A percentile compares a stretch with the other conserved stretches of the same genome.
These are phyloP conservation scores for Penstemon barbatus DNA, from an alignment of 257 asterid species.

Conservation along the genomic window DNA sequence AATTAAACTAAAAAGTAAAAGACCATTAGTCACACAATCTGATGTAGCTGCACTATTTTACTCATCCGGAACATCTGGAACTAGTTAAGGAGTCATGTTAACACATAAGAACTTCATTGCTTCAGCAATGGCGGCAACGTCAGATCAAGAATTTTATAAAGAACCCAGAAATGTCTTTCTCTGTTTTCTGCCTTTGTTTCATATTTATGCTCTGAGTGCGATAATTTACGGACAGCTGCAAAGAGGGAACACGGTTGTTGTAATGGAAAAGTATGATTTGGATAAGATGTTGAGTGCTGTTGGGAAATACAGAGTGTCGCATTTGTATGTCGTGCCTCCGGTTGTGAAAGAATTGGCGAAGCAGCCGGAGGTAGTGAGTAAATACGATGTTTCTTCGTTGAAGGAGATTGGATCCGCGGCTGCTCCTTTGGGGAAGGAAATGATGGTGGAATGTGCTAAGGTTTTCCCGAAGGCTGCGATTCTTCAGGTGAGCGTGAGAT, in stretches of 20 bases:
- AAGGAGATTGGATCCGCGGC: conserved; percentile 45
- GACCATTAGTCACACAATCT: conserved; percentile 22
- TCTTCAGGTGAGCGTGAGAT: conserved; percentile 26
- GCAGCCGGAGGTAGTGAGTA: conserved; percentile 32
- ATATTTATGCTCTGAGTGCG: conserved; percentile 31
- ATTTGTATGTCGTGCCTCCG: conserved; percentile 38
- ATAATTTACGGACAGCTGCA: conserved; percentile 38
- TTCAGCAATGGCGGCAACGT: conserved; percentile 27
- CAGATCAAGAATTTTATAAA: conserved; percentile 27
- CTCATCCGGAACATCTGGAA: conserved; percentile 42
- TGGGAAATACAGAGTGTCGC: conserved; percentile 31
- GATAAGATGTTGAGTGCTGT: conserved; percentile 34
- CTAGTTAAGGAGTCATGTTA: conserved; percentile 37
- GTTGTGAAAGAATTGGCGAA: conserved; percentile 29
- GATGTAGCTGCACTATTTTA: conserved; percentile 44
- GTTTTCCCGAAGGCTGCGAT: conserved; percentile 30
- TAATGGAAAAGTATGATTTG: conserved; percentile 33
- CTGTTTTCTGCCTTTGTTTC: conserved; percentile 44
- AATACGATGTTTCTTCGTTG: conserved; percentile 31
- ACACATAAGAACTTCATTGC: conserved; percentile 44
- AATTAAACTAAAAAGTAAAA: neutral
- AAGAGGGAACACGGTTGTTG: conserved; percentile 42
- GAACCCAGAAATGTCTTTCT: conserved; percentile 26
- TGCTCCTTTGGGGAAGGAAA: conserved; percentile 41
- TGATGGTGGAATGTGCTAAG: conserved; percentile 37